Conservation (phyloP, 75 land plant genomes). For the Cunninghamia lanceolata region DNA sequence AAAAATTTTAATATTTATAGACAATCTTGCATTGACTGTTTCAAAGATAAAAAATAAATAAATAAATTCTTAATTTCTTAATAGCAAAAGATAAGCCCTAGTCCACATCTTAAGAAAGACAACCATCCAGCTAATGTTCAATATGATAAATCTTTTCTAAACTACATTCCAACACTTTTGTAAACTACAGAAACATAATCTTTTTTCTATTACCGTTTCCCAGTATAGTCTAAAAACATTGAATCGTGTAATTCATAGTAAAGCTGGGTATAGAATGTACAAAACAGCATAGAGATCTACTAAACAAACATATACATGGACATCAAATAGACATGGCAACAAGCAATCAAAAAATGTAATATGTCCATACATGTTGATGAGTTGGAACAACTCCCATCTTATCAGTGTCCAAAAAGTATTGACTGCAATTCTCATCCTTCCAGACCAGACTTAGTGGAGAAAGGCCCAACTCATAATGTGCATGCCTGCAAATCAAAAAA, state of each 20-base stretch:
- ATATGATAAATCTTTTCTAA: not conserved
- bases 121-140: not conserved
- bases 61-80: no score
- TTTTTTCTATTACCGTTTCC: not conserved
- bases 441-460: slow-evolving; percentile 88
- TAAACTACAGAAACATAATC: not conserved
- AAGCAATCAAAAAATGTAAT: not conserved
- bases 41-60: no score
- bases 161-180: not conserved
- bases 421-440: slow-evolving; percentile 93
- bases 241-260: not conserved
- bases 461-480: slow-evolving; percentile 84
- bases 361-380: slow-evolving; percentile 75
- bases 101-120: no score
- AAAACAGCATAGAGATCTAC: not conserved
- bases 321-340: not conserved
- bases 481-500: slow-evolving; percentile 57
- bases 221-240: not conserved
- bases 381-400: slow-evolving; percentile 77
- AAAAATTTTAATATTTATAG: no score
- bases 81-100: no score
- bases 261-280: not conserved
- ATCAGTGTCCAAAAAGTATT: slow-evolving; percentile 90
- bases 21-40: no score
- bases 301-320: not conserved